Base-by-base conservation (phyloP, 2,329 filamentous ascomycete species). In the Colletotrichum truncatum region DNA sequence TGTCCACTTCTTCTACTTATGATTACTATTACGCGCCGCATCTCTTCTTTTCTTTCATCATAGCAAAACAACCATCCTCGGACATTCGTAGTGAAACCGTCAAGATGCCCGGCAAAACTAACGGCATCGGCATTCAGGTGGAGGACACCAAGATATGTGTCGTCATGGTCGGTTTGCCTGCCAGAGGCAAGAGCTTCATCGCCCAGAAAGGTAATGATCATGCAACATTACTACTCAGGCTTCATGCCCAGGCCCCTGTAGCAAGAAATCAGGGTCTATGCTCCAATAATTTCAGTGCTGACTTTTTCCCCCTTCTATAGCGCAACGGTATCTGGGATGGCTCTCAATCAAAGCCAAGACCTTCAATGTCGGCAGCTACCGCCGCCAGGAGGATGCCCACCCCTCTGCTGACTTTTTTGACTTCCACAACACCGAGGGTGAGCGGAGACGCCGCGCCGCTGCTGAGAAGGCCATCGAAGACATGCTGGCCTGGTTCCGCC, bases 71-170 rank as follows among this genome's bases (percentile, higher is more conserved):
- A 30, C 14, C 14, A 59, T 34, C 52, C 49, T 14, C 30, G 26
- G 41, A 26, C 65, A 12, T 51, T 41, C n/a, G n/a, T n/a, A 38
- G 38, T 26, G 41, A 46, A 21, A 26, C 34, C 52, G 46, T 66
- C 68, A 76, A 68, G 52, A 85, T 85, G 83, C 77, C 81, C 70
- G 79, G 78, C 68, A 81, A 73, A 76, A 82, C 84, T 83, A 90
- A 90, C 77, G 89, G 91, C 70, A 82, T 88, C 73, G 91, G 91
- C 74, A 87, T 94, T 70, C 91, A 97, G 93, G 93, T 92, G 73
- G 95, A 98, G 84, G 94, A 98, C 80, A 95, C 93, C 67, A 93
- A 93, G 78, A 97, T 99, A 82, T 98, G 95, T 79, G 94, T 99
- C 69, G 94, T 99, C 73, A 98, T 99, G 96, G 96, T 99, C 66